Percentiles rank a stretch among this genome's conserved stretches.
phyloP scores from a whole-genome alignment of 2,329 filamentous ascomycete species.

The Phialophora macrospora region DNA sequence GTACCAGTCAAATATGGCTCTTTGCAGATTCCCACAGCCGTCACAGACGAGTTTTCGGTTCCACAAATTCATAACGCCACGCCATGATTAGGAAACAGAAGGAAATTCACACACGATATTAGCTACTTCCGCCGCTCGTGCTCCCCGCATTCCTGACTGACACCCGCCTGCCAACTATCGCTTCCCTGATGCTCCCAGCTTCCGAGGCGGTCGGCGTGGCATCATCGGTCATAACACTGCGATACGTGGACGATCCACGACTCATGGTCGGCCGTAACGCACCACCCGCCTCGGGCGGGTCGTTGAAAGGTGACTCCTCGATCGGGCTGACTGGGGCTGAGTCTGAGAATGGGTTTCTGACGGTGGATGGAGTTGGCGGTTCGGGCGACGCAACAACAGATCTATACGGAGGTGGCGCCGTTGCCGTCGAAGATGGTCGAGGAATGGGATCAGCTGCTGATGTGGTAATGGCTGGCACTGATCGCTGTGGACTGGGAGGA shows the following conservation, averaged over 20 bases:
- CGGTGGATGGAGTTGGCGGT: constrained; percentile 20
- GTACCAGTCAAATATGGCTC: constrained; percentile 5
- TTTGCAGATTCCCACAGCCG: constrained; percentile 13
- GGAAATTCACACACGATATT: constrained; percentile 11
- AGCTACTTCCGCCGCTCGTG: constrained; percentile 16
- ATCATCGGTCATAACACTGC: constrained; percentile 31
- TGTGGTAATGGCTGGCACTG: constrained; percentile 16
- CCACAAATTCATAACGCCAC: constrained; percentile 17
- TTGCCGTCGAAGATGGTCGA: constrained; percentile 35
- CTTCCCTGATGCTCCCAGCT: constrained; percentile 36
- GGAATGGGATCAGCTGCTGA: constrained; percentile 30
- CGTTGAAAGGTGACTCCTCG: constrained; percentile 38
- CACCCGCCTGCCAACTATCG: constrained; percentile 35
- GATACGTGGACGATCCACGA: constrained; percentile 35
- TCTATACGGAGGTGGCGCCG: constrained; percentile 38
- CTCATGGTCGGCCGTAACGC: constrained; percentile 25
- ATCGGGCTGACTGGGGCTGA: constrained; percentile 35
- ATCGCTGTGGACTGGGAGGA: constrained; percentile 22
- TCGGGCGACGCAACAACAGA: constrained; percentile 19
- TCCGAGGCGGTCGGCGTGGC: constrained; percentile 25
- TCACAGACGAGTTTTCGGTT: constrained; percentile 8
- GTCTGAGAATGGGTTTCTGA: constrained; percentile 37
- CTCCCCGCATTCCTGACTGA: constrained; percentile 28
- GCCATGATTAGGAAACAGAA: constrained; percentile 23
- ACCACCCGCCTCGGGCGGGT: constrained; percentile 28